Percentiles rank a stretch among this genome's conserved stretches.
Conservation (phyloP, 164 flowering plant species). For the Sedum album region DNA sequence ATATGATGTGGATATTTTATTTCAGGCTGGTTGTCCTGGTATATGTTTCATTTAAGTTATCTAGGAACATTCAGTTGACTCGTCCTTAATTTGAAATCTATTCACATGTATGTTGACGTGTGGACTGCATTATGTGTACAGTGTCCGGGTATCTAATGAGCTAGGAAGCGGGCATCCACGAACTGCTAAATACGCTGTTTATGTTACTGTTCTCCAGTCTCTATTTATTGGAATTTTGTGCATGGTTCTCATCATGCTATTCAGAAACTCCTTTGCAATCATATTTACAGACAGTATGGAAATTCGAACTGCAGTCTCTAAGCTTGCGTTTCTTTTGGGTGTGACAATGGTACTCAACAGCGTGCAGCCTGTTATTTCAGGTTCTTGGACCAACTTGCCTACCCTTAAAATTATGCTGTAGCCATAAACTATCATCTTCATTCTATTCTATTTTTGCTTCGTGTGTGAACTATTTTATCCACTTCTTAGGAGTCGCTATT, state of each 20-base stretch:
- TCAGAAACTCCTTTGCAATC: slow-evolving; percentile 30
- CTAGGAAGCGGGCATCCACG: slow-evolving; percentile 42
- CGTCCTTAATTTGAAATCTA: too few relatives aligned
- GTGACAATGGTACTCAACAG: too few relatives aligned
- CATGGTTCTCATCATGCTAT: slow-evolving; percentile 30
- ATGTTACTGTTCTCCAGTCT: slow-evolving; percentile 34
- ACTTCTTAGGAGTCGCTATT: slow-evolving; percentile 64
- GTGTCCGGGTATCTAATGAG: slow-evolving; percentile 61
- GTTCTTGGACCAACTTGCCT: slow-evolving; percentile 12
- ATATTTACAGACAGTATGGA: slow-evolving; percentile 37
- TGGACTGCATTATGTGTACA: slow-evolving; percentile 11
- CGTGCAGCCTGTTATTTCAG: slow-evolving; percentile 57
- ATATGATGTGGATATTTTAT: too few relatives aligned
- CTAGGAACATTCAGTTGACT: too few relatives aligned
- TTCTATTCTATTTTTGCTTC: neutral
- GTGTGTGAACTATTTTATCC: too few relatives aligned
- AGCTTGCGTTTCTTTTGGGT: slow-evolving; percentile 39
- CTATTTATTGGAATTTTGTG: slow-evolving; percentile 37
- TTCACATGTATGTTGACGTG: too few relatives aligned
- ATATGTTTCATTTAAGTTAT: too few relatives aligned
- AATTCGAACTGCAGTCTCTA: slow-evolving; percentile 30
- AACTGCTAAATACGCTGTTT: slow-evolving; percentile 46
- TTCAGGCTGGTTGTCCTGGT: too few relatives aligned
- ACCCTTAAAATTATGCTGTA: too few relatives aligned
- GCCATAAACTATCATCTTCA: too few relatives aligned